Conservation (phyloP, 352 stramenopile genomes). For the Pythium volutum region DNA sequence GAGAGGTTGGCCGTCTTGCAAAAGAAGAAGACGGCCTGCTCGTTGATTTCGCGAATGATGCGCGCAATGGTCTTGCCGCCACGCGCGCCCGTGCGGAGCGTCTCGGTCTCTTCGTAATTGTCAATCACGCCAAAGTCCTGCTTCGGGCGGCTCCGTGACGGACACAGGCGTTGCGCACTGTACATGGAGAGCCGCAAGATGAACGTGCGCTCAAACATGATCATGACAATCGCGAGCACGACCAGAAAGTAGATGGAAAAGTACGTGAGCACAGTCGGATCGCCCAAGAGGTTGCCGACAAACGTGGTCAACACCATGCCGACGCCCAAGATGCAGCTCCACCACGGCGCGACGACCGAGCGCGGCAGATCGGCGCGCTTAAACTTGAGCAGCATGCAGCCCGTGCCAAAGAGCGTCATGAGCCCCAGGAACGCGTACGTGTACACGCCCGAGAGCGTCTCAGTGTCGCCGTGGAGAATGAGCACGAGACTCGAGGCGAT, state of each 20-base stretch:
- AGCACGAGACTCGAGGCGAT: slow-evolving; percentile 87
- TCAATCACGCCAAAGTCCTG: slow-evolving; percentile 27
- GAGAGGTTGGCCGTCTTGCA: slow-evolving; percentile 91
- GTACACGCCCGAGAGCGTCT: slow-evolving; percentile 92
- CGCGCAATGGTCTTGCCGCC: slow-evolving; percentile 84
- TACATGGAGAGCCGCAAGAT: slow-evolving; percentile 82
- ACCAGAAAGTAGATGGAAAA: slow-evolving; percentile 88
- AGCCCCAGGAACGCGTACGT: slow-evolving; percentile 94
- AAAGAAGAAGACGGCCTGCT: slow-evolving; percentile 93
- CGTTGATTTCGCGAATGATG: slow-evolving; percentile 82
- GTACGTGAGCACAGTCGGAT: slow-evolving; percentile 86
- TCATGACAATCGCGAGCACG: slow-evolving; percentile 75
- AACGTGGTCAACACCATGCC: slow-evolving; percentile 82
- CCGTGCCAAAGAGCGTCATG: slow-evolving; percentile 92
- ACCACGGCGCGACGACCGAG: slow-evolving; percentile 86
- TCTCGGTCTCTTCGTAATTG: slow-evolving; percentile 45
- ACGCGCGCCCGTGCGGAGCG: slow-evolving; percentile 68
- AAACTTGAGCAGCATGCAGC: slow-evolving; percentile 94
- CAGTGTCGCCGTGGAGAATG: slow-evolving; percentile 90
- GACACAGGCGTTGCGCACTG: slow-evolving; percentile 69
- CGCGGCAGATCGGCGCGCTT: slow-evolving; percentile 90
- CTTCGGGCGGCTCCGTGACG: slow-evolving; percentile 42
- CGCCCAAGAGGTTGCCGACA: slow-evolving; percentile 81
- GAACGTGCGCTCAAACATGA: slow-evolving; percentile 90
- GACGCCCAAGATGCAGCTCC: slow-evolving; percentile 79